A percentile compares a stretch with the other conserved stretches of the same genome.
These are phyloP conservation scores for Debaryomyces nepalensis DNA, from an alignment of 1,139 yeast genomes.

Conservation along the genomic window DNA sequence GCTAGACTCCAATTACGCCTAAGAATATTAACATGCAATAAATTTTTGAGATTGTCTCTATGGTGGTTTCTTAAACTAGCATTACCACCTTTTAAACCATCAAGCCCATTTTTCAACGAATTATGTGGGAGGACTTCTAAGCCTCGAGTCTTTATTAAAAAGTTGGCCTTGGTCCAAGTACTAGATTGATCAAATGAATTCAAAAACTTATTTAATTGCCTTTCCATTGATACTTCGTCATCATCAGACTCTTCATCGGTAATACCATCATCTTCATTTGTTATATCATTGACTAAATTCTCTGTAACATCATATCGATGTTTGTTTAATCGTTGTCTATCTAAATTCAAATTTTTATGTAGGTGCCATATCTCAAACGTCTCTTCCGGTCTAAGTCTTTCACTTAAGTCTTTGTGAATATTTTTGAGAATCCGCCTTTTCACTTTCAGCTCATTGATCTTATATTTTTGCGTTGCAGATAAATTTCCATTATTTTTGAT, in stretches of 20 bases:
- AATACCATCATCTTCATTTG: conserved; percentile 13
- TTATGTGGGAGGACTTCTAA: conserved; percentile 35
- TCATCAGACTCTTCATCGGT: conserved; percentile 17
- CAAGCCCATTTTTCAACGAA: conserved; percentile 6
- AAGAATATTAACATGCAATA: conserved; percentile 45
- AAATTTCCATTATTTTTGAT: conserved; percentile 18
- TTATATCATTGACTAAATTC: conserved; percentile 12
- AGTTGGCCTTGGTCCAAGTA: conserved; percentile 29
- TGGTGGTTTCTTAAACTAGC: conserved; percentile 28
- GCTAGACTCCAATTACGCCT: conserved; percentile 59
- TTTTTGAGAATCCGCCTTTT: conserved; percentile 21
- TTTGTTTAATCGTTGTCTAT: conserved; percentile 11
- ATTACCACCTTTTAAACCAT: conserved; percentile 4
- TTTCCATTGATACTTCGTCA: conserved; percentile 17
- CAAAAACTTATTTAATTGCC: conserved; percentile 21
- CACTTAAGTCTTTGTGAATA: conserved; percentile 22
- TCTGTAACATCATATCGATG: conserved; percentile 6
- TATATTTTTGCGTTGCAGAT: conserved; percentile 16
- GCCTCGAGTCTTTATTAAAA: conserved; percentile 33
- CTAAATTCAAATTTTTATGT: conserved; percentile 19
- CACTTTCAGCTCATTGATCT: conserved; percentile 18
- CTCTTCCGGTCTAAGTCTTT: conserved; percentile 36
- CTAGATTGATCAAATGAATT: conserved; percentile 27
- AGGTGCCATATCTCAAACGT: conserved; percentile 46
- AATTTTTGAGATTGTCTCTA: conserved; percentile 33